Evolutionary conservation across 768 basidiomycete species (phyloP).

Genomic region (Phanerodontia chrysosporium): DNA sequence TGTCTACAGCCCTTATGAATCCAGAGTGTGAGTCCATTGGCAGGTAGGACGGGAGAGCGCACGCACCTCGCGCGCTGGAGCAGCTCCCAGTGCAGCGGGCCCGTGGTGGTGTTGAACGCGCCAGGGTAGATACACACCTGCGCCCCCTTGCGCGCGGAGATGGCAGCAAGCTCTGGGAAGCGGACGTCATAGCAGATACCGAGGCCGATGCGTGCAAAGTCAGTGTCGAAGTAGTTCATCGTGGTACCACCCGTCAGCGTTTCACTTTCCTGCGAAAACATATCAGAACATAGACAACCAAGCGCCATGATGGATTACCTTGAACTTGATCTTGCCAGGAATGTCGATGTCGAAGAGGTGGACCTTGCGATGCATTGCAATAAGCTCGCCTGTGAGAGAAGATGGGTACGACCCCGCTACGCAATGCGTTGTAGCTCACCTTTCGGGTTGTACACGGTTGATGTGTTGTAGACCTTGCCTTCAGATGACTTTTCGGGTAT

Average conservation of each 20-base stretch:
- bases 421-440: conserved; percentile 33
- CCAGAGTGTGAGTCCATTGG: neutral
- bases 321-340: conserved; percentile 86
- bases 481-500: conserved; percentile 81
- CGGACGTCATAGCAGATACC: conserved; percentile 97
- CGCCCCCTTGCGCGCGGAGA: conserved; percentile 83
- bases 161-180: conserved; percentile 92
- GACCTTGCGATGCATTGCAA: conserved; percentile 88
- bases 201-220: conserved; percentile 95
- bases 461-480: conserved; percentile 86
- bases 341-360: conserved; percentile 99
- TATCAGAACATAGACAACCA: neutral
- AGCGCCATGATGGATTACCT: conserved; percentile 38
- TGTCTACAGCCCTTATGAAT: conserved; percentile 77
- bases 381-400: conserved; percentile 61
- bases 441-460: conserved; percentile 83
- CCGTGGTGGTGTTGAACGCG: conserved; percentile 95
- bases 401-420: neutral
- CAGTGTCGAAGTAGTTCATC: conserved; percentile 88
- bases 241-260: conserved; percentile 73
- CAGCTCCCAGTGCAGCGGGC: conserved; percentile 94
- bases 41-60: neutral
- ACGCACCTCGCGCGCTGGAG: conserved; percentile 79
- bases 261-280: conserved; percentile 71
- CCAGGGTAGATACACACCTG: conserved; percentile 88